Base-by-base conservation (phyloP, 2,329 filamentous ascomycete genomes). In the Pseudocercospora pini-densiflorae region DNA sequence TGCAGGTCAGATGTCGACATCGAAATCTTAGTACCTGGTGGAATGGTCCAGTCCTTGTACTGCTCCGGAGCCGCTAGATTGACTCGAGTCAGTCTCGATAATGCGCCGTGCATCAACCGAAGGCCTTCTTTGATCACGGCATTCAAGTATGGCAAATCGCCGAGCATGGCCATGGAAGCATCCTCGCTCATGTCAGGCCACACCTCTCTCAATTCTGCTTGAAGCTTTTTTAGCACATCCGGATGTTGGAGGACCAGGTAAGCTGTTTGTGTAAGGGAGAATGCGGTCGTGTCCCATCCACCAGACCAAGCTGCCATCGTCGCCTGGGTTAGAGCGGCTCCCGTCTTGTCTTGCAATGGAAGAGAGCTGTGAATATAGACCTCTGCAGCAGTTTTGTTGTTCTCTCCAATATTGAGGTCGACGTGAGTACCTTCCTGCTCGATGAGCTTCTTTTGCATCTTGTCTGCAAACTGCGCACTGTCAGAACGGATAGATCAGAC, bases 211-310 rank as follows among this genome's bases (percentile, higher is more conserved):
- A 66, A 33, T 54, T 66, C 59, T 43, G 43, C 53, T 29, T 36
- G 33, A 23, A 66, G 31, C 27, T 16, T 60, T 23, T n/a, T 19
- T 9, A 61, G 53, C 23, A 60, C 60, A 10, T 24, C 10, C 24
- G 51, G 59, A 19, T 60, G 31, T 16, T 16, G 21, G 19, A 66
- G 23, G 12, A 63, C 19, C 19, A 45, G 55, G 60, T 62, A 66
- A 4, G 40, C 36, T 9, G 59, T 29, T n/a, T 61, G 40, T 8
- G 64, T 59, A 5, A 63, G 27, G 16, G 53, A n/a, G 19, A 62
- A 66, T 8, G 64, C 60, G 7, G 64, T 66, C 12, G 64, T 66
- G 24, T 66, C 64, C 64, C 64, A 66, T 21, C 64, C 64, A 1
- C 64, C 64, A 31, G 59, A 51, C 59, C 64, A 66, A 19, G 64